Evolutionary conservation across 2,329 filamentous ascomycete genomes (phyloP), one percentile per base, ranked within the genome.

Genomic region (Calonectria montana): DNA sequence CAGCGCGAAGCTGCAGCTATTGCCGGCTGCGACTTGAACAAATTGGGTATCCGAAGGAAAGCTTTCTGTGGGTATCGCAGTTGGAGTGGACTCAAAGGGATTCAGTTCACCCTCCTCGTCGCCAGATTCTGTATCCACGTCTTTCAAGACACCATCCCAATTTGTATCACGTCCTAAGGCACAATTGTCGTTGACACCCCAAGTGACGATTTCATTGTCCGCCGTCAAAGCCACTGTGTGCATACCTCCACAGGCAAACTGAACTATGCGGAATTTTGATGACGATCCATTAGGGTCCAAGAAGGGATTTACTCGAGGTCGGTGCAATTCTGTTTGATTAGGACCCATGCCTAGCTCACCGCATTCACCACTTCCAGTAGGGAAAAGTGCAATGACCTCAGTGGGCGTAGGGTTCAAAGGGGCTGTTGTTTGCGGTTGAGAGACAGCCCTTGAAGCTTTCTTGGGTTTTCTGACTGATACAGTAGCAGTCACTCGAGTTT

Each of bases 121-220:
- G 29, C 48, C 65, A 10, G 81, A 77, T 0, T 80, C 87, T 18
- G 85, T 86, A 23, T 88, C 88, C 12, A 85, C 82, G 57, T 89
- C 87, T 55, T 87, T 85, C 41, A 86, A 79, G 29, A 89, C 89
- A 37, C 91, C 91, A 3, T 91, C 88, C 86, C 91, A 91, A 4
- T 85, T 83, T 86, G 69, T 94, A 77, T 92, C 88, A 78, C 94
- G 89, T 39, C 94, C 94, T 39, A 96, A 88, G 1, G 94, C 93
- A 72, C 91, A 91, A 78, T 94, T 90, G 80, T 96, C 94, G 81
- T 96, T 96, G 75, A 95, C 93, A 70, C 94, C 94, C 94, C 94
- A 96, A 21, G 93, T 94, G 48, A 94, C 85, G 76, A 96, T 92
- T 82, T 91, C 91, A 85, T 94, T 94, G 82, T 95, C 91, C 75